phyloP scores from a whole-genome alignment of 495 filamentous ascomycete genomes.

The Aspergillus leporis region DNA sequence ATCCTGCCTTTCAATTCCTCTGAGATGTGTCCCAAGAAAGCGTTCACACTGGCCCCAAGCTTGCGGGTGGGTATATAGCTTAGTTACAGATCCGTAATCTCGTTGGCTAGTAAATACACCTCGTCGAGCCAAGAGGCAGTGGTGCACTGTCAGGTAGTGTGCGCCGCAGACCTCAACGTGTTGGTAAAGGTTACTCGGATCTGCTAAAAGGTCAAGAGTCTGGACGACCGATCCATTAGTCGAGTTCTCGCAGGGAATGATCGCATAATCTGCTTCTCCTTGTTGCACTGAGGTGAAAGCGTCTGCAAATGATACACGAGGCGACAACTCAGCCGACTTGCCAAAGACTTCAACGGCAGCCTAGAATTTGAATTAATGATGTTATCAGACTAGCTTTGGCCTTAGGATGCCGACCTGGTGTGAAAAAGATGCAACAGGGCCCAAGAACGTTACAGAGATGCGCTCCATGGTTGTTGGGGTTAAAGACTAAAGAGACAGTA shows the following conservation, averaged over 20 bases:
- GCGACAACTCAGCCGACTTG: constrained; percentile 50
- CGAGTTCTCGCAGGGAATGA: constrained; percentile 95
- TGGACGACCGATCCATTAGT: constrained; percentile 88
- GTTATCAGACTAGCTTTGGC: constrained; percentile 8
- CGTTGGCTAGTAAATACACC: constrained; percentile 31
- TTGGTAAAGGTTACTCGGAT: constrained; percentile 57
- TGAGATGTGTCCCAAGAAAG: constrained; percentile 68
- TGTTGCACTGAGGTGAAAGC: constrained; percentile 79
- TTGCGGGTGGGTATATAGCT: constrained; percentile 88
- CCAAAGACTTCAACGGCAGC: constrained; percentile 67
- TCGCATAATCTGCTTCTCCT: constrained; percentile 61
- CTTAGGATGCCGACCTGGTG: constrained; percentile 68
- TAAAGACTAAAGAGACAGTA: not conserved
- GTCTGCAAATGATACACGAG: constrained; percentile 63
- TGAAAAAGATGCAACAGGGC: constrained; percentile 81
- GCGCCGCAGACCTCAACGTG: constrained; percentile 76
- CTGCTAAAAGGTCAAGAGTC: constrained; percentile 85
- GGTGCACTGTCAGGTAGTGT: constrained; percentile 80
- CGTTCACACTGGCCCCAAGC: constrained; percentile 87
- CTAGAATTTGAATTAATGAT: constrained; percentile 41
- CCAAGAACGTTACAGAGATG: constrained; percentile 72
- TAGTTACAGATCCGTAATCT: constrained; percentile 37
- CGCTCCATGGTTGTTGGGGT: constrained; percentile 20
- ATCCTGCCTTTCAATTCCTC: constrained; percentile 74
- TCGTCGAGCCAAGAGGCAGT: constrained; percentile 69